Evolutionary conservation across 1,284 basidiomycete species (phyloP).

Genomic region (Trichosporon ovoides): DNA sequence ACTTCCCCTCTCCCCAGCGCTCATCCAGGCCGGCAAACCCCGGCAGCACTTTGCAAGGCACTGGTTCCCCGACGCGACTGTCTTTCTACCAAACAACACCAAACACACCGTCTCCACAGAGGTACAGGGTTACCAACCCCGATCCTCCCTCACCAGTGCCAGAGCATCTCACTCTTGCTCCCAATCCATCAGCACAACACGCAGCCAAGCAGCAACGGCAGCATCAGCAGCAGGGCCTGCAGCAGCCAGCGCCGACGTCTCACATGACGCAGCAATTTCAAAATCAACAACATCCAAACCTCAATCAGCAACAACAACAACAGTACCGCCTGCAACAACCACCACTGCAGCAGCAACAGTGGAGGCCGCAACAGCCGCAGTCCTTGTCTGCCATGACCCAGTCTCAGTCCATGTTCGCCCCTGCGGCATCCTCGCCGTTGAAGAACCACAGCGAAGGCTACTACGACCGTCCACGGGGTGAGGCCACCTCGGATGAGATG

Average conservation of each 20-base stretch:
- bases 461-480: neutral
- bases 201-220: neutral
- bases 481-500: neutral
- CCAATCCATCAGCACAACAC: neutral
- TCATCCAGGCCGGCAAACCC: neutral
- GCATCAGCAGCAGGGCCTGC: too few relatives aligned
- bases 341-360: neutral
- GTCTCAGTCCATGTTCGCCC: neutral
- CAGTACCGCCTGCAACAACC: neutral
- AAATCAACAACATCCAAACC: neutral
- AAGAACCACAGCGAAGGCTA: neutral
- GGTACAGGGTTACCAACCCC: neutral
- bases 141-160: neutral
- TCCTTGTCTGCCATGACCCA: neutral
- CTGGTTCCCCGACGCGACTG: neutral
- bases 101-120: neutral
- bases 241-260: neutral
- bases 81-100: constrained; percentile 1
- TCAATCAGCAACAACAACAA: neutral
- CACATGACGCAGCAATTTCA: neutral
- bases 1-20: neutral
- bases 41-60: neutral
- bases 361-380: neutral
- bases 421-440: neutral
- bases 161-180: neutral